Evolutionary conservation across 2,329 filamentous ascomycete species (phyloP).

Genomic region (Penicillium janthinellum): DNA sequence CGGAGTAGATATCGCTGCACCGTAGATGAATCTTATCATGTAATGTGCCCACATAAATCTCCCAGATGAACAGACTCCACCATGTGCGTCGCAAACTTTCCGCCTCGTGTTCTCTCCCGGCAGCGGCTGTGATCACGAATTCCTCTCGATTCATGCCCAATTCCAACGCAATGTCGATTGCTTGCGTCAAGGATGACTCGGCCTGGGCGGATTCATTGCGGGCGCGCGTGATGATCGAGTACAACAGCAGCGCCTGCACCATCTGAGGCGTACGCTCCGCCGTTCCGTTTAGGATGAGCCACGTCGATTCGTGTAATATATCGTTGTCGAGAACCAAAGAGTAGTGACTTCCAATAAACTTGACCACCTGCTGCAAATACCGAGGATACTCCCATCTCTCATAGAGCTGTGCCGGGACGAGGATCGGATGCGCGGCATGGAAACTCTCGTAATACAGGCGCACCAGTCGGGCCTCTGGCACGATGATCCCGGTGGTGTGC

Average conservation of each 20-base stretch:
- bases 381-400: constrained; percentile 41
- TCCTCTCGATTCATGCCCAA: constrained; percentile 70
- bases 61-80: constrained; percentile 78
- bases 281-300: constrained; percentile 17
- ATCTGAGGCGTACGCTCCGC: constrained; percentile 28
- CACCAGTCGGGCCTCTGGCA: constrained; percentile 35
- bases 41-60: constrained; percentile 76
- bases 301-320: constrained; percentile 49
- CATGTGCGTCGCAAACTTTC: constrained; percentile 83
- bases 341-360: constrained; percentile 33
- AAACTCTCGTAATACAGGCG: constrained; percentile 55
- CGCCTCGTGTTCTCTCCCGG: constrained; percentile 63
- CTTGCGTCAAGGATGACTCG: constrained; percentile 55
- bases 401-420: constrained; percentile 47
- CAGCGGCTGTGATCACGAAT: constrained; percentile 47
- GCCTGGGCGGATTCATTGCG: constrained; percentile 30
- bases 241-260: constrained; percentile 37
- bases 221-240: constrained; percentile 32
- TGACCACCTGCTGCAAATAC: constrained; percentile 51
- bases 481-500: background rate
- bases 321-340: constrained; percentile 35
- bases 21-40: constrained; percentile 18
- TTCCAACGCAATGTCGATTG: constrained; percentile 69
- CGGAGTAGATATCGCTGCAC: constrained; percentile 53
- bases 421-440: constrained; percentile 55